These are phyloP conservation scores for Verticillium albo-atrum DNA, from an alignment of 2,329 filamentous ascomycete genomes.

Conservation along the genomic window DNA sequence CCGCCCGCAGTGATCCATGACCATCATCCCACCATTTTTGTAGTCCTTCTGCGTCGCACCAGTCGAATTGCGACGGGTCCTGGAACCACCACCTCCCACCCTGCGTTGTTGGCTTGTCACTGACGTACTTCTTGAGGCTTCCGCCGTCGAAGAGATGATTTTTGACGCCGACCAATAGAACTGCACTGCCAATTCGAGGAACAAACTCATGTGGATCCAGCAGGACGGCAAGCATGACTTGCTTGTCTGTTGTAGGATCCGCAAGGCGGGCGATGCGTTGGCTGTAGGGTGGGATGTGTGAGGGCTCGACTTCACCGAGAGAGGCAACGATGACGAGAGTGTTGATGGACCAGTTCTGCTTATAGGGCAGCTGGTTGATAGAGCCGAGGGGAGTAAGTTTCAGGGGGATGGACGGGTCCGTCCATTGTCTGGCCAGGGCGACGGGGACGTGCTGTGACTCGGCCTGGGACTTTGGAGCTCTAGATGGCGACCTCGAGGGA, in stretches of 20 bases:
- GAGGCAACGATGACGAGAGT: slow-evolving; percentile 45
- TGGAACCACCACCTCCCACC: slow-evolving; percentile 48
- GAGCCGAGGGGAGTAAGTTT: slow-evolving; percentile 46
- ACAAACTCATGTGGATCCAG: slow-evolving; percentile 45
- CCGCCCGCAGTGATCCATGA: background rate
- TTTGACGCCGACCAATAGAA: slow-evolving; percentile 51
- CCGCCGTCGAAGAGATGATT: slow-evolving; percentile 51
- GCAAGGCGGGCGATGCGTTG: slow-evolving; percentile 48
- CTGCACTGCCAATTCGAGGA: slow-evolving; percentile 42
- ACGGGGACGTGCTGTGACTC: slow-evolving; percentile 16
- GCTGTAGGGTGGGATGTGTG: slow-evolving; percentile 41
- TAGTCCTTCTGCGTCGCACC: slow-evolving; percentile 45
- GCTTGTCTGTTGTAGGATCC: slow-evolving; percentile 47
- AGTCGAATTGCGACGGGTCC: slow-evolving; percentile 38
- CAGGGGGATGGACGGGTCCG: slow-evolving; percentile 36
- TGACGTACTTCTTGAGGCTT: slow-evolving; percentile 39
- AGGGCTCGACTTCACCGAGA: slow-evolving; percentile 43
- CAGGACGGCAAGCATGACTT: slow-evolving; percentile 50
- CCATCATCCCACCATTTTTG: slow-evolving; percentile 38
- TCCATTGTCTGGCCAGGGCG: slow-evolving; percentile 34
- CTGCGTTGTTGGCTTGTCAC: slow-evolving; percentile 22
- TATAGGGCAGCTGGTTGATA: slow-evolving; percentile 49
- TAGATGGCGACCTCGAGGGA: background rate
- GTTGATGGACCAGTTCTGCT: slow-evolving; percentile 55
- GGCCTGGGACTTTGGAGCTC: background rate